Base-by-base conservation (phyloP, 352 stramenopile species). In the Thalassiosira ordinaria region DNA sequence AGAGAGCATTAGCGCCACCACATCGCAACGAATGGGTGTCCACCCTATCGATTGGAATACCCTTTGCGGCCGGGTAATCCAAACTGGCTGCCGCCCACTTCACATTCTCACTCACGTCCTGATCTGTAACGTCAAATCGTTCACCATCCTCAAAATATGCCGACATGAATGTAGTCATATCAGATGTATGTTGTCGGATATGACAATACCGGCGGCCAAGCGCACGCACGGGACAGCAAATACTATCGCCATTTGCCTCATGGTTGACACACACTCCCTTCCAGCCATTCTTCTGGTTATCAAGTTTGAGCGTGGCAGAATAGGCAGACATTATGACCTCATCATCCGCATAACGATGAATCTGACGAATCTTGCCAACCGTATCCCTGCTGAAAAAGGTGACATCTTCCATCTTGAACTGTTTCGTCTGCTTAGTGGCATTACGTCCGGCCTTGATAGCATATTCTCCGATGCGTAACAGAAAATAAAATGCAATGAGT, bases 11-110 rank as follows among this genome's bases (percentile, higher is more conserved):
- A 0, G 69, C 57, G 0, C 69, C 69, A 0, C 69, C 69, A 9
- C 6, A 14, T 0, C 49, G 47, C 4, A 72, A 37, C 2, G 60
- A 78, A 18, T 78, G 69, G 0, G 69, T 78, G 37, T 78, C 59
- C 0, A 78, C 24, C 3, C 47, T 9, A 1, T 71, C 57, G 3
- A 72, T 44, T 22, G 60, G 60, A 1, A 78, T 78, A 18, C 69
- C 60, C 11, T 70, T 69, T 24, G n/a, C 26, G 0, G 2, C 46
- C 13, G 46, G 69, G 16, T 78, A 78, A 31, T 78, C 47, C 18
- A 78, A 27, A 0, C 5, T 4, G 0, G 31, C 22, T 0, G 69
- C 57, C 0, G 59, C 47, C 0, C 41, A 11, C 39, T 78, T 78
- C 0, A 71, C 3, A 1, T 1, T 41, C 1, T 6, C 16, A 2